A percentile compares a stretch with the other conserved stretches of the same genome.
phyloP scores from a whole-genome alignment of 23 red algal genomes.

The Gracilaria domingensis region DNA sequence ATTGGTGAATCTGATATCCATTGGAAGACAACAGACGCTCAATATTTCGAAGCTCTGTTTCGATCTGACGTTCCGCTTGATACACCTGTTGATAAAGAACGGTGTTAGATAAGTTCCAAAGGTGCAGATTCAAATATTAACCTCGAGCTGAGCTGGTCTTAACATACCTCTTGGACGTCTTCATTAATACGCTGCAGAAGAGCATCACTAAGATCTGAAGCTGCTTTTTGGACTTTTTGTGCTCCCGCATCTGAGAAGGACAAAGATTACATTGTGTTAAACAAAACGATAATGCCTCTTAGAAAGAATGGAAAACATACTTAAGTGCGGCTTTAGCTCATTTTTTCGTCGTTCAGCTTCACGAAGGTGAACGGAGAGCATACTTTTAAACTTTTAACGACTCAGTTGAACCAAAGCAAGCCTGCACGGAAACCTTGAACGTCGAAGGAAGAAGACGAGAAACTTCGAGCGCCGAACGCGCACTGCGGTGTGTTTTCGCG shows the following conservation, averaged over 20 bases:
- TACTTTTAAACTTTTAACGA: neutral
- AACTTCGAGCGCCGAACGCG: no score
- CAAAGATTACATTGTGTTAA: neutral
- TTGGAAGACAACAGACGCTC: constrained; percentile 53
- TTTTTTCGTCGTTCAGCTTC: constrained; percentile 37
- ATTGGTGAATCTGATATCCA: constrained; percentile 48
- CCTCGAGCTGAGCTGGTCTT: neutral
- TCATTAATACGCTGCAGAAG: constrained; percentile 55
- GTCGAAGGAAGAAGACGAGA: no score
- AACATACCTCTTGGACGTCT: constrained; percentile 37
- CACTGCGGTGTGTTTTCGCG: no score
- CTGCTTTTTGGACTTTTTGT: constrained; percentile 29
- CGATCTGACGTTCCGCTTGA: constrained; percentile 61
- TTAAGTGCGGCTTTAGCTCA: constrained; percentile 1
- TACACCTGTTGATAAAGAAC: constrained; percentile 25
- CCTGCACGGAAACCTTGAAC: neutral
- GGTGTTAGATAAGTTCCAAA: neutral
- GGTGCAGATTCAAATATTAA: neutral
- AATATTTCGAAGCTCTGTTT: constrained; percentile 53
- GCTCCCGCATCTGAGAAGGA: constrained; percentile 16
- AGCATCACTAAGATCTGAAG: constrained; percentile 35
- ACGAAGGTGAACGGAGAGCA: constrained; percentile 17
- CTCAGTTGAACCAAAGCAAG: neutral
- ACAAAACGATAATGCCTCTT: neutral
- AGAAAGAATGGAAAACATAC: neutral